Base-by-base conservation (phyloP, 169 alveolate species). In the Plasmodium malariae region DNA sequence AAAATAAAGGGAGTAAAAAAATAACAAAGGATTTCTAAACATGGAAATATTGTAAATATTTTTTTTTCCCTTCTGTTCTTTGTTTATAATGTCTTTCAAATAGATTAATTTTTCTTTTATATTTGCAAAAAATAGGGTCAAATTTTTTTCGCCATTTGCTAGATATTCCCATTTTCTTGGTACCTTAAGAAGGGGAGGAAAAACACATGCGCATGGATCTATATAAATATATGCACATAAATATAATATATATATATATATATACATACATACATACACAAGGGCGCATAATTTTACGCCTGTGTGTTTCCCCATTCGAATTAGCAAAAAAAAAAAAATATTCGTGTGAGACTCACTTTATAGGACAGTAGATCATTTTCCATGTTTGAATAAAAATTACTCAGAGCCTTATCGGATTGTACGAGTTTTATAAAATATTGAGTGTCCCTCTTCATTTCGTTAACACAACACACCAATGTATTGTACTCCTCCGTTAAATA, bases 401-500 rank as follows among this genome's bases (percentile, higher is more conserved):
- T 19, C 40, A 45, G 4, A 4, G 67, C n/a, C 19, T 65, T 19
- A 32, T 9, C 9, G 12, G 30, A 43, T 1, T 70, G 1, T 3
- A 24, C 24, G 36, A 37, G 49, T 11, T 30, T 68, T 19, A 67
- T 6, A 40, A 67, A 55, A 57, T 67, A n/a, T 49, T 70, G 43
- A 67, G 67, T 54, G 30, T 67, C 85, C 36, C 5, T 70, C 37
- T 67, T 80, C 62, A 80, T 80, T 54, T 59, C 55, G 19, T 26
- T 32, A 40, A 80, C 69, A 59, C 32, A 45, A 34, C 3, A 34
- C 21, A 80, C 55, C 19, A 80, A 45, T 57, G 55, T 49, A 36
- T 80, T 80, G 62, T 80, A 80, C 51, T 80, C 90, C 54, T 80
- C 72, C 17, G 73, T 80, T 30, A 80, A 60, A 36, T 65, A 80